Evolutionary conservation across 805 yeast species (phyloP).

Genomic region (Ogataea trehaloabstinens): DNA sequence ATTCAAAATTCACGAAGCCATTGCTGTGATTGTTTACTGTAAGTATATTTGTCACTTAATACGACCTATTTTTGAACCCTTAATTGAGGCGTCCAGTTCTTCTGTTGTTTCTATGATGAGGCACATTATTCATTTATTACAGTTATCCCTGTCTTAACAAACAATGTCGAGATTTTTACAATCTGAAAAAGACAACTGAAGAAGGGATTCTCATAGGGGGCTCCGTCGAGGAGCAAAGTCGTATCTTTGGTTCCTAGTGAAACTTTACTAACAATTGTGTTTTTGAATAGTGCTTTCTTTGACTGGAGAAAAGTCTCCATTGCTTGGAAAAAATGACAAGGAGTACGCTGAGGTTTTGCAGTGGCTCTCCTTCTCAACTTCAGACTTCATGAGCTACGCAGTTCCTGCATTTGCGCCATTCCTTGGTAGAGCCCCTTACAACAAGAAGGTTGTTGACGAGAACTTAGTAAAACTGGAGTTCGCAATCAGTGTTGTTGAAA

Average conservation of each 20-base stretch:
- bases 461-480: slow-evolving; percentile 36
- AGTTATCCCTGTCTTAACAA: slow-evolving; percentile 86
- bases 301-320: slow-evolving; percentile 41
- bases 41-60: no score
- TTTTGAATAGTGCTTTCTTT: slow-evolving; percentile 42
- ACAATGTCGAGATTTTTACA: slow-evolving; percentile 60
- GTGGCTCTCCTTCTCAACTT: slow-evolving; percentile 77
- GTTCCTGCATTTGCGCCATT: slow-evolving; percentile 57
- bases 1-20: slow-evolving; percentile 64
- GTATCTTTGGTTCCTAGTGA: no score
- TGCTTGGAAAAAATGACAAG: slow-evolving; percentile 58
- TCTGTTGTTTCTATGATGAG: slow-evolving; percentile 47
- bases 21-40: slow-evolving; percentile 60
- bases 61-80: not conserved
- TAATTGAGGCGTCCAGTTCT: not conserved
- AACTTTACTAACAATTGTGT: slow-evolving; percentile 18
- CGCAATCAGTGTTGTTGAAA: slow-evolving; percentile 51
- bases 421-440: slow-evolving; percentile 67
- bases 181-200: slow-evolving; percentile 40
- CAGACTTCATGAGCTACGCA: slow-evolving; percentile 54
- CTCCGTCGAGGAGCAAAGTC: no score
- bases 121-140: slow-evolving; percentile 47
- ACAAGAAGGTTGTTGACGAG: slow-evolving; percentile 56
- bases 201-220: no score
- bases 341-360: slow-evolving; percentile 66